These are phyloP conservation scores for Aspergillus steynii DNA, from an alignment of 495 filamentous ascomycete species.

Conservation along the genomic window DNA sequence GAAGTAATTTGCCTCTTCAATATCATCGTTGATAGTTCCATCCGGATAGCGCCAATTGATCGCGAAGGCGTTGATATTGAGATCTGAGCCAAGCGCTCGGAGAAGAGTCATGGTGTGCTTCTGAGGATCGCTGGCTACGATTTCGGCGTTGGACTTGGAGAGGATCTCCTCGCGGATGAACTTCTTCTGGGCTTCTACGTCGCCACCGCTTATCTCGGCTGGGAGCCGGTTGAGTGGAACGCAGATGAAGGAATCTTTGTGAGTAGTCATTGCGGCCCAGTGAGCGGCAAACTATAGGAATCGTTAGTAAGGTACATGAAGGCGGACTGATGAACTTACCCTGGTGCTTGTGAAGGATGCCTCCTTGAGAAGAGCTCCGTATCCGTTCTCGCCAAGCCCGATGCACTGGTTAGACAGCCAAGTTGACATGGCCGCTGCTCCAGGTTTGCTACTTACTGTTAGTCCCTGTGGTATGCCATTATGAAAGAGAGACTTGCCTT, in stretches of 20 bases:
- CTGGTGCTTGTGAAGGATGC: constrained; percentile 34
- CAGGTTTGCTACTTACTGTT: constrained; percentile 36
- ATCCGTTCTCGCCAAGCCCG: constrained; percentile 34
- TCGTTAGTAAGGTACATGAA: constrained; percentile 1
- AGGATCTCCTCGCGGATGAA: constrained; percentile 39
- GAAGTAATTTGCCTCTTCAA: constrained; percentile 51
- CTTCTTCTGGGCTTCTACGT: constrained; percentile 25
- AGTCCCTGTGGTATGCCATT: neutral
- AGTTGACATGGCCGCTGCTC: constrained; percentile 40
- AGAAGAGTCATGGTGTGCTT: constrained; percentile 28
- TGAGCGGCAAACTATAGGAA: constrained; percentile 35
- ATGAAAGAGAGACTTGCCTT: constrained; percentile 21
- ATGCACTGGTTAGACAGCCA: constrained; percentile 41
- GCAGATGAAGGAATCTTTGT: constrained; percentile 31
- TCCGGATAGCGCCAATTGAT: constrained; percentile 33
- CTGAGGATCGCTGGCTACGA: constrained; percentile 31
- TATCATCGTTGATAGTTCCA: constrained; percentile 39
- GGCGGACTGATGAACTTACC: constrained; percentile 15
- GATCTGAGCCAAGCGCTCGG: constrained; percentile 39
- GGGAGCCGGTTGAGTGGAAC: constrained; percentile 46
- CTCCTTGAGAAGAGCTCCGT: constrained; percentile 38
- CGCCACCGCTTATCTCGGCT: too few species aligned
- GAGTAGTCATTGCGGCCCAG: constrained; percentile 39
- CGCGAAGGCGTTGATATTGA: constrained; percentile 49
- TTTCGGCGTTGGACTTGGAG: constrained; percentile 32